Conservation (phyloP, 352 stramenopile genomes). For the Blastocystis sp. region DNA sequence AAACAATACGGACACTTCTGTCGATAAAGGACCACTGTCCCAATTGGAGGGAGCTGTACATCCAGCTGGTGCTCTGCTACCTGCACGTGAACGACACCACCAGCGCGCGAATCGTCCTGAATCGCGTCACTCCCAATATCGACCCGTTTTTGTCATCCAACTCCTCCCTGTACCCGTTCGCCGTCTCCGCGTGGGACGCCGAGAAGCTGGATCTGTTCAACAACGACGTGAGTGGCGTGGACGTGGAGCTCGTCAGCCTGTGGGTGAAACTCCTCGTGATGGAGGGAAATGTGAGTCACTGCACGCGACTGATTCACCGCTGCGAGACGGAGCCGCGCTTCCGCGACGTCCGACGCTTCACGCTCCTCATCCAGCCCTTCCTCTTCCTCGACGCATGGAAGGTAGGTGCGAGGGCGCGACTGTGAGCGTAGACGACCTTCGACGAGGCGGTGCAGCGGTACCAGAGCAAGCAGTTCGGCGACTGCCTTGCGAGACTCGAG, state of each 20-base stretch:
- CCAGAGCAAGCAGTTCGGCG: not conserved
- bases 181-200: constrained; percentile 33
- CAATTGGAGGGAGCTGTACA: constrained; percentile 51
- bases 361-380: not conserved
- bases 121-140: constrained; percentile 30
- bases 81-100: not conserved
- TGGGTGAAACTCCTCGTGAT: constrained; percentile 46
- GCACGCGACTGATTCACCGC: not conserved
- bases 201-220: constrained; percentile 65
- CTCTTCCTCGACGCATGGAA: not conserved
- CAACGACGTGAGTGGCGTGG: constrained; percentile 43
- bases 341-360: not conserved
- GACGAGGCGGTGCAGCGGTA: not conserved
- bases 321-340: constrained; percentile 55
- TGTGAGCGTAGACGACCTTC: not conserved
- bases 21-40: constrained; percentile 25
- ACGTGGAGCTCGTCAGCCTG: constrained; percentile 8
- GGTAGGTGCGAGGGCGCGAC: not conserved
- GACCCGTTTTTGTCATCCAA: not conserved
- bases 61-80: constrained; percentile 3
- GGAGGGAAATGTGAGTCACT: not conserved
- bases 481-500: not conserved
- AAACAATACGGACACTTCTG: not conserved
- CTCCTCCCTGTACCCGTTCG: constrained; percentile 27
- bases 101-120: constrained; percentile 6